Percentiles rank a stretch among this genome's conserved stretches.
Conservation (phyloP, 352 stramenopile species). For the Elongisporangium anandrum region DNA sequence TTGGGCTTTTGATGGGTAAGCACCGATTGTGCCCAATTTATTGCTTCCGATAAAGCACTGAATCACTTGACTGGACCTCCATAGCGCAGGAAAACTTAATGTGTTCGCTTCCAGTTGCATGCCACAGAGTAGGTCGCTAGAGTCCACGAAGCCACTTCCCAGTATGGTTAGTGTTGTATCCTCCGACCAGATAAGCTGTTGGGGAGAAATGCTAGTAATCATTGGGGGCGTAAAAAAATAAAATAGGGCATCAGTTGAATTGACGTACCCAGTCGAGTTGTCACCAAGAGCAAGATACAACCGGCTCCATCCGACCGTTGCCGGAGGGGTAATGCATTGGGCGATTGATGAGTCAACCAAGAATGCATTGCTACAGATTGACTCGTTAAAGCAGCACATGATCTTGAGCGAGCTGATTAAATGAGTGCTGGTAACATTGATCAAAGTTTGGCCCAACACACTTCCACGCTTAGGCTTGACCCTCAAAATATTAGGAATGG, state of each 20-base stretch:
- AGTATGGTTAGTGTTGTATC: conserved; percentile 16
- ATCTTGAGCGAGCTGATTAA: conserved; percentile 5
- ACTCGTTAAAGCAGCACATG: conserved; percentile 27
- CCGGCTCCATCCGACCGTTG: conserved; percentile 3
- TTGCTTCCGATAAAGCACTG: conserved; percentile 9
- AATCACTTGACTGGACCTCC: conserved; percentile 17
- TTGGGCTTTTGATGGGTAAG: conserved; percentile 9
- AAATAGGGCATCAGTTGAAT: conserved; percentile 28
- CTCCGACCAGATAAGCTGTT: conserved; percentile 6
- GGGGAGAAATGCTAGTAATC: conserved; percentile 23
- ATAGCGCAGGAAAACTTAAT: conserved; percentile 9
- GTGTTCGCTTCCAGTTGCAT: conserved; percentile 13
- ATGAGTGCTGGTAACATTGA: conserved; percentile 15
- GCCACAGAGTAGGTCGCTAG: conserved; percentile 16
- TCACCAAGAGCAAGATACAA: conserved; percentile 21
- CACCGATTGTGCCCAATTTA: background rate
- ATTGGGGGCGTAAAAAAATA: conserved; percentile 9
- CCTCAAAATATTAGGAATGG: conserved; percentile 12
- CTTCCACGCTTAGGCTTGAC: conserved; percentile 15
- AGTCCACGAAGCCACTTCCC: conserved; percentile 17
- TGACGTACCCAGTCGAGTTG: conserved; percentile 10
- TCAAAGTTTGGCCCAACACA: conserved; percentile 8
- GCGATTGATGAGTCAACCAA: conserved; percentile 7
- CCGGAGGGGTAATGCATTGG: conserved; percentile 17
- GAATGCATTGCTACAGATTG: conserved; percentile 8